phyloP scores from a whole-genome alignment of 129 eudicot genomes.

The Flaveria ramosissima region DNA sequence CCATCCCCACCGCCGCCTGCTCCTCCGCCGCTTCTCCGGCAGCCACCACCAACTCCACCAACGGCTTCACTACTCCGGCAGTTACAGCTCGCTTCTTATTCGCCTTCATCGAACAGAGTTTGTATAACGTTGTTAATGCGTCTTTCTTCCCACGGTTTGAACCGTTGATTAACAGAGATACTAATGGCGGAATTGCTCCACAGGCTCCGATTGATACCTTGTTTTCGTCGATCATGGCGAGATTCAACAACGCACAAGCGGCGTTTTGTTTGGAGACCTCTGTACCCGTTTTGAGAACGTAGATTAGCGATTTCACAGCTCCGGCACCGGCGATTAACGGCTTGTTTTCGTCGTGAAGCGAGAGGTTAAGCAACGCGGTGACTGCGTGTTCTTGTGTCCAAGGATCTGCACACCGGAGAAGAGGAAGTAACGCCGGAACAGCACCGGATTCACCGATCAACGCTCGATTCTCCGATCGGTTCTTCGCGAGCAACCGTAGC shows the following conservation, averaged over 20 bases:
- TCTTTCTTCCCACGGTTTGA: slow-evolving; percentile 81
- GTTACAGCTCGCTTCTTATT: slow-evolving; percentile 83
- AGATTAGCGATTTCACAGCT: slow-evolving; percentile 68
- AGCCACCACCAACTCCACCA: slow-evolving; percentile 68
- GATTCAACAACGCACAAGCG: slow-evolving; percentile 74
- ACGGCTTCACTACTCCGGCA: slow-evolving; percentile 82
- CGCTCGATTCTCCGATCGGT: slow-evolving; percentile 84
- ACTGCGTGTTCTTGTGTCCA: slow-evolving; percentile 95
- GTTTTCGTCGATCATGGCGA: slow-evolving; percentile 77
- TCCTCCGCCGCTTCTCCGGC: slow-evolving; percentile 50
- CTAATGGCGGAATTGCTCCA: slow-evolving; percentile 92
- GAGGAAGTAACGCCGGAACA: slow-evolving; percentile 63
- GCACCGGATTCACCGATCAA: slow-evolving; percentile 88
- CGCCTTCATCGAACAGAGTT: slow-evolving; percentile 66
- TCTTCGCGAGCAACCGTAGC: slow-evolving; percentile 70
- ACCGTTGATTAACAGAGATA: slow-evolving; percentile 60
- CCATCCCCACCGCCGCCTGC: slow-evolving; percentile 65
- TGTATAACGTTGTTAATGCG: slow-evolving; percentile 85
- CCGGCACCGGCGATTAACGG: slow-evolving; percentile 52
- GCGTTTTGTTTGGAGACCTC: slow-evolving; percentile 88
- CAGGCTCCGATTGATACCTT: slow-evolving; percentile 78
- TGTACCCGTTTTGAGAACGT: slow-evolving; percentile 84
- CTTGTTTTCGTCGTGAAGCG: slow-evolving; percentile 65
- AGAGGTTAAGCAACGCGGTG: slow-evolving; percentile 79
- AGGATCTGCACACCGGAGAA: slow-evolving; percentile 77